Evolutionary conservation across 2,329 filamentous ascomycete species (phyloP).

Genomic region (Clarireedia hainanense): DNA sequence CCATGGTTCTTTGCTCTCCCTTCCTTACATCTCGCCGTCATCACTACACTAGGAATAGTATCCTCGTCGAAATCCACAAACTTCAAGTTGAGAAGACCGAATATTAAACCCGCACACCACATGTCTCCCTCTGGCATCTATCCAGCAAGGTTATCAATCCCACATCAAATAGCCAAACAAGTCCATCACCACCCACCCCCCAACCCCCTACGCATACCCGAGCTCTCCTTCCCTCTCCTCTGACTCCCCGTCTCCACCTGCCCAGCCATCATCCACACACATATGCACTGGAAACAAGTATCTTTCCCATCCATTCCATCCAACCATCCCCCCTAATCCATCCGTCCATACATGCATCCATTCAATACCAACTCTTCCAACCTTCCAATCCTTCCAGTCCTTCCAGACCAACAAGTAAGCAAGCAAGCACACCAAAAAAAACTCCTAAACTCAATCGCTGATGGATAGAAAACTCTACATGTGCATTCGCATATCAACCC

Average conservation of each 20-base stretch:
- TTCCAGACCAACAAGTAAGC: no score
- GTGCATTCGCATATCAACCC: background rate
- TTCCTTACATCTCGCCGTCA: background rate
- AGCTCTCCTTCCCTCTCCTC: background rate
- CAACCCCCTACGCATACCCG: no score
- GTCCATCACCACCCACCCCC: no score
- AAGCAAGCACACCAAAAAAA: background rate
- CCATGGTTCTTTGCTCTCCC: background rate
- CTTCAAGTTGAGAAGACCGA: no score
- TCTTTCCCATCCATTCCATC: background rate
- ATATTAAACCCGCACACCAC: no score
- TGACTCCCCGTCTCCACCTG: background rate
- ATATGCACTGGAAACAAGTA: no score
- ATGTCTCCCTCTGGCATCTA: no score
- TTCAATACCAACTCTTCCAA: background rate
- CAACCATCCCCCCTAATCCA: background rate
- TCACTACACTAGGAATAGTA: no score
- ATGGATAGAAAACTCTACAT: background rate
- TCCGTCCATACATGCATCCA: background rate
- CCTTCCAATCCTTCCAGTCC: background rate
- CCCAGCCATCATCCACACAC: background rate
- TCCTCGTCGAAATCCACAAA: no score
- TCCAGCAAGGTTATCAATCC: no score
- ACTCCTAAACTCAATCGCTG: background rate
- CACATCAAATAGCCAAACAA: no score